Conservation (phyloP, 2,329 filamentous ascomycete species). For the Sporothrix brunneoviolacea region DNA sequence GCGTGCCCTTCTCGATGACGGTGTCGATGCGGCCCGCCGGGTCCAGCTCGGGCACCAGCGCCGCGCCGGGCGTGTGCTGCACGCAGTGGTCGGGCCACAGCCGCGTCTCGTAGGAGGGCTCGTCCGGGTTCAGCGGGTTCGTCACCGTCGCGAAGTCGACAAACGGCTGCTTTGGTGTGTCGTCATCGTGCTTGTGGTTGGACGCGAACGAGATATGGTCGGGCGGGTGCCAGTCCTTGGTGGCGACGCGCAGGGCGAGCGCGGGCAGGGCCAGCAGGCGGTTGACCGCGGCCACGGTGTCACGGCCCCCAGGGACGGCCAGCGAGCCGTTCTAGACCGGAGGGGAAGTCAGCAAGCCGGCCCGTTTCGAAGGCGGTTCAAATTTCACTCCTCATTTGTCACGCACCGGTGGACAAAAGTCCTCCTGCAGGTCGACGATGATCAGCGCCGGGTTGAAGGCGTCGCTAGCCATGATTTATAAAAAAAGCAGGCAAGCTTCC, state of each 20-base stretch:
- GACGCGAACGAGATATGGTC: conserved; percentile 83
- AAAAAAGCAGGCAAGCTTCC: too few relatives aligned
- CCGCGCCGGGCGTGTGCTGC: conserved; percentile 63
- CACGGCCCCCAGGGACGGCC: conserved; percentile 66
- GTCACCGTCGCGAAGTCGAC: conserved; percentile 55
- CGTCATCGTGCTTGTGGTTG: too few relatives aligned
- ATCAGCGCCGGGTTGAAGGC: conserved; percentile 49
- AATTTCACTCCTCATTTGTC: too few relatives aligned
- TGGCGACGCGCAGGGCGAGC: conserved; percentile 71
- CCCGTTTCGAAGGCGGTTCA: too few relatives aligned
- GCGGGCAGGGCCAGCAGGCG: conserved; percentile 61
- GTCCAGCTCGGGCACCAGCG: conserved; percentile 67
- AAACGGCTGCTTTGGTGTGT: conserved; percentile 57
- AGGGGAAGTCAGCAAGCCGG: conserved; percentile 15
- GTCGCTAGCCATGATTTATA: conserved; percentile 4
- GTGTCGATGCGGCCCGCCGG: conserved; percentile 47
- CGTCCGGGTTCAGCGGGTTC: conserved; percentile 58
- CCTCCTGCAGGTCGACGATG: conserved; percentile 85
- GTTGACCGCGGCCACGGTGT: conserved; percentile 67
- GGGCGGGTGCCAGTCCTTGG: conserved; percentile 84
- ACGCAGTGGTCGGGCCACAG: conserved; percentile 93
- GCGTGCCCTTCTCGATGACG: conserved; percentile 71
- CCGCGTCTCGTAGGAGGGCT: conserved; percentile 56
- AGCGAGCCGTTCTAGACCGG: conserved; percentile 69
- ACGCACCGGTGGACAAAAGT: conserved; percentile 85